Evolutionary conservation across 768 basidiomycete species (phyloP), one percentile per base, ranked within the genome.

Genomic region (Lentinula boryana): DNA sequence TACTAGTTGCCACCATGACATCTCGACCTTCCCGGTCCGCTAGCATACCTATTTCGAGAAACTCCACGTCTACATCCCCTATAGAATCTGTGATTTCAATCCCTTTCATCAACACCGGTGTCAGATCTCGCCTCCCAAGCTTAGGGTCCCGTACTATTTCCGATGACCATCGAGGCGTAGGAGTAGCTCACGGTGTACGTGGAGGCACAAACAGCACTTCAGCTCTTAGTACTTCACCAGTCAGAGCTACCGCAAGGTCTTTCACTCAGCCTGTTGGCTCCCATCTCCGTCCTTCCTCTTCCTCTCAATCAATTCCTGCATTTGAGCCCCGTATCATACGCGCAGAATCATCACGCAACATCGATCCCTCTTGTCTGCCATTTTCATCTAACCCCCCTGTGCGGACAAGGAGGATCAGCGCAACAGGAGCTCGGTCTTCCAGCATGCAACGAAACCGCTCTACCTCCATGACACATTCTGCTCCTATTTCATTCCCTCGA

Each of bases 271-370:
- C 70, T n/a, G 73, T 68, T 9, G 66, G 60, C 33, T 62, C 71
- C 60, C 70, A 71, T 41, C 69, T 69, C n/a, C 70, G 75, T 58
- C 64, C 71, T 56, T 68, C 69, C 44, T 70, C 71, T 56, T 68
- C 69, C 44, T 70, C 70, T 58, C 76, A 65, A 54, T 68, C 69
- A 13, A 10, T 32, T 23, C 23, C 57, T 33, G 36, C 57, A n/a
- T 36, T 12, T 21, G 57, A 58, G 32, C 90, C 90, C 46, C 84
- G 90, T 52, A 78, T 92, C 60, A 80, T 92, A 49, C 86, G 88
- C 56, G 83, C 78, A 16, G 78, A 79, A 57, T 72, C 78, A 43
- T 66, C 78, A 58, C 77, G 75, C 40, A 70, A 63, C 57, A 66
- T 69, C n/a, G 84, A 84, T 58, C 58, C 71, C 21, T 69, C 76